Base-by-base conservation (phyloP, 75 land plant genomes). In the Sequoiadendron giganteum region DNA sequence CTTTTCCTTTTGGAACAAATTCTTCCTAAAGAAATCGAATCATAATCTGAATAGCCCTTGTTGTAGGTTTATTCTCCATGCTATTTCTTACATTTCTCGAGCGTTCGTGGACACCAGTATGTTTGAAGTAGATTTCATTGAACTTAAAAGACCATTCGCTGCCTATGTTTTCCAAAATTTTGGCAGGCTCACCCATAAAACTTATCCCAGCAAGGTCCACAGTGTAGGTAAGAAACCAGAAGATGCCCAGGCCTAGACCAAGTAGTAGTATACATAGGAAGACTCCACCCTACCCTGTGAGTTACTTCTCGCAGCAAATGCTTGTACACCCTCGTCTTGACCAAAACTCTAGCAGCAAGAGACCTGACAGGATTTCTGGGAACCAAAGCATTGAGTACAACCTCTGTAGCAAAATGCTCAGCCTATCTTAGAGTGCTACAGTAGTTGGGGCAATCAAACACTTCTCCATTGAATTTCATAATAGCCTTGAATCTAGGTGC, bases 281-380 rank as follows among this genome's bases (percentile, higher is more conserved):
- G 72, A 8, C 85, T 75, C 45, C 91, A 56, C 10, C 92, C 92
- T 14, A 92, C 93, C 85, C 88, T 89, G 45, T 92, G 93, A 6
- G 93, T 90, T 14, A 90, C 87, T 45, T 92, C 93, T 86, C 91
- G 93, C 25, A 92, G 77, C 65, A 92, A 85, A 86, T 92, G 91
- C 87, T 92, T 92, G 87, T 85, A 92, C 14, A 92, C 88, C 21
- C 92, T 89, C 13, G 92, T 91, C 76, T 92, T 92, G 89, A 91
- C 92, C 84, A 91, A 84, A 55, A 88, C 88, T 65, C 54, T 84
- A 14, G 89, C 91, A 81, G 91, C 89, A 0, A 91, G 88, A 18
- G 88, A 91, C 58, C 85, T 87, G 2, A 89, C 88, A 68, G 91
- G 89, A 1, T 91, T 88, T 58, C 90, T 86, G 47, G 70, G 77